Evolutionary conservation across 2,329 filamentous ascomycete species (phyloP).

Genomic region (Penicillium sp.): DNA sequence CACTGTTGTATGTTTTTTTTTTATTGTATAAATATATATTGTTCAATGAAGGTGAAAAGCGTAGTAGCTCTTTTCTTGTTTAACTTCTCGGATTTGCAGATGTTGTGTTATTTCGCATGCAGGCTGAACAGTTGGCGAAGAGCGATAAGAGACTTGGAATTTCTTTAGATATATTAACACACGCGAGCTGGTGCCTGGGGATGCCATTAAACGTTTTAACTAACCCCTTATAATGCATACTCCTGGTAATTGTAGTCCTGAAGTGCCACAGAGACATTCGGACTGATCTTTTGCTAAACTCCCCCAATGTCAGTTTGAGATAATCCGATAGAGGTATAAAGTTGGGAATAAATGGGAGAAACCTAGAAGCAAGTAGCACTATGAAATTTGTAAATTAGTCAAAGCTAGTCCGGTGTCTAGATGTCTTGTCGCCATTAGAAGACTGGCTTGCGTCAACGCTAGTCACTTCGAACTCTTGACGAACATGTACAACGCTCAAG

Average conservation of each 20-base stretch:
- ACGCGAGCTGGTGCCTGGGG: rapidly evolving
- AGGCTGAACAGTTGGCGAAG: too few relatives aligned
- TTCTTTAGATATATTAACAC: background rate
- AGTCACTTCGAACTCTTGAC: constrained; percentile 8
- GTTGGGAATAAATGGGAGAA: too few relatives aligned
- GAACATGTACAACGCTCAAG: constrained; percentile 9
- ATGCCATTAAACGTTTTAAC: background rate
- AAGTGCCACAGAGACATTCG: background rate
- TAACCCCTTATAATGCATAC: background rate
- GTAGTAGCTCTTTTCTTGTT: too few relatives aligned
- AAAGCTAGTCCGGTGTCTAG: background rate
- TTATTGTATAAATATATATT: too few relatives aligned
- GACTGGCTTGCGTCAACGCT: background rate
- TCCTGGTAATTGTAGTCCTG: background rate
- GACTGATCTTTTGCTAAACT: background rate
- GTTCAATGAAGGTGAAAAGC: too few relatives aligned
- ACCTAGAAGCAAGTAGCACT: too few relatives aligned
- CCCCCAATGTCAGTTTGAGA: background rate
- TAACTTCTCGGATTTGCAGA: too few relatives aligned
- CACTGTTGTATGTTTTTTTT: too few relatives aligned
- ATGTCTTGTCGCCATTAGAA: background rate
- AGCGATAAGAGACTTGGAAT: background rate
- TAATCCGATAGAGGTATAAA: background rate
- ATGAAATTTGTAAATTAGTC: background rate
- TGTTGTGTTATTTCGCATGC: too few relatives aligned